These are phyloP conservation scores for Xylaria sp. DNA, from an alignment of 2,329 filamentous ascomycete genomes.

Conservation along the genomic window DNA sequence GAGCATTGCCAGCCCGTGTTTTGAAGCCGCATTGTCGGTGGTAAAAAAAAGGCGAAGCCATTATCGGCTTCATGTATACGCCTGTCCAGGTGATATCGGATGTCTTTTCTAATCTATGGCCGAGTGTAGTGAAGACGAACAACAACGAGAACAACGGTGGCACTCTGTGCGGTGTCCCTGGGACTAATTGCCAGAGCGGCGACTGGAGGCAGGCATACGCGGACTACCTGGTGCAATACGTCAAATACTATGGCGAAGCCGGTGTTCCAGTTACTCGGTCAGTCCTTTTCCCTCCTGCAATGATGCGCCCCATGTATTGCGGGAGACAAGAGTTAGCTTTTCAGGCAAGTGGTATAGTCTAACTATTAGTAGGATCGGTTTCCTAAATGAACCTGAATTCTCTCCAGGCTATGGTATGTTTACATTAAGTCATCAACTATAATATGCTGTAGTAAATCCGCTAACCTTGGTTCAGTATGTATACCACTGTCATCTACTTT, in stretches of 20 bases:
- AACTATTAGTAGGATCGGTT: slow-evolving; percentile 41
- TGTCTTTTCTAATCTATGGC: neutral
- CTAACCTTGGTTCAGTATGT: slow-evolving; percentile 30
- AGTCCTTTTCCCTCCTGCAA: slow-evolving; percentile 13
- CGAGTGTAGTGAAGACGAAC: slow-evolving; percentile 54
- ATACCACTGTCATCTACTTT: neutral
- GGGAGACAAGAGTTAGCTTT: neutral
- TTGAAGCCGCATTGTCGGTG: no score
- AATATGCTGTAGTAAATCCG: neutral
- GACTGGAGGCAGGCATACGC: slow-evolving; percentile 58
- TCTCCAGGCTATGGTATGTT: slow-evolving; percentile 42
- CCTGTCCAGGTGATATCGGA: neutral
- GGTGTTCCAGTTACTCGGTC: slow-evolving; percentile 48
- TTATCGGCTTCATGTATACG: neutral
- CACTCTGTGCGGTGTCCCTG: slow-evolving; percentile 53
- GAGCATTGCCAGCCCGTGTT: no score
- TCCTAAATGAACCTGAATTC: slow-evolving; percentile 47
- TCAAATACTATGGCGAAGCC: slow-evolving; percentile 52
- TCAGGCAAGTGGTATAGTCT: neutral
- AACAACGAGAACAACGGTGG: slow-evolving; percentile 52
- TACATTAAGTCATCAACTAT: neutral
- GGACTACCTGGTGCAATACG: slow-evolving; percentile 57
- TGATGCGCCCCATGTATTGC: neutral
- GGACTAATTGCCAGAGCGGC: slow-evolving; percentile 44
- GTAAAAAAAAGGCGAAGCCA: neutral